Base-by-base conservation (phyloP, 495 filamentous ascomycete species). In the Cetradonia linearis region DNA sequence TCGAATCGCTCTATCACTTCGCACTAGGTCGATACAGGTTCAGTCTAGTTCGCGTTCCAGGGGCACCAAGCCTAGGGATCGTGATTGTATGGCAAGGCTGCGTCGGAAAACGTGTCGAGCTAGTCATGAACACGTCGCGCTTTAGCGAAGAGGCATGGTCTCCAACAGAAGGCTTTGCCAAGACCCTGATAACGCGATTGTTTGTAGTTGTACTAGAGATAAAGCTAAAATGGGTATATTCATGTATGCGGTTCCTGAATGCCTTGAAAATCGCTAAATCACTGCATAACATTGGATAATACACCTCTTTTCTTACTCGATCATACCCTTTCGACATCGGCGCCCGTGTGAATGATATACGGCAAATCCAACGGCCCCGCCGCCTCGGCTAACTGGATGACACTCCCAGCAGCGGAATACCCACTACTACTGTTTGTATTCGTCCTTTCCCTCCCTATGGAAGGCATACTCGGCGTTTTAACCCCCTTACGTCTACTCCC, bases 311-410 rank as follows among this genome's bases (percentile, higher is more conserved):
- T n/a, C 27, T 31, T n/a, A n/a, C 5, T 53, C n/a, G 14, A 16
- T 47, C 49, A 20, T 10, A 48, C 2, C 33, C 37, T 31, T 38
- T 50, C 44, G 14, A 23, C 33, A 31, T 27, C 33, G 16, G 20
- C 27, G 16, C 50, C 47, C 11, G 31, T 38, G 52, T 55, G 61
- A 56, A 77, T 71, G 16, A 67, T 70, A 63, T 78, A 79, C 16
- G 77, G 78, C 58, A 79, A 57, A 65, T 77, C 76, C 48, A 68
- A 66, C 50, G 69, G 68, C 37, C 63, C 67, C 31, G 62, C 67
- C 18, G 72, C 67, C 53, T 73, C 74, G n/a, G 67, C 65, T 48
- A 78, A 57, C n/a, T 72, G 70, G 65, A 79, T 78, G 18, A 78
- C 73, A 65, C 75, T 79, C 20, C 74, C 72, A 20, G 66, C 74